These are phyloP conservation scores for Effrenium voratum DNA, from an alignment of 73 alveolate species.

Conservation along the genomic window DNA sequence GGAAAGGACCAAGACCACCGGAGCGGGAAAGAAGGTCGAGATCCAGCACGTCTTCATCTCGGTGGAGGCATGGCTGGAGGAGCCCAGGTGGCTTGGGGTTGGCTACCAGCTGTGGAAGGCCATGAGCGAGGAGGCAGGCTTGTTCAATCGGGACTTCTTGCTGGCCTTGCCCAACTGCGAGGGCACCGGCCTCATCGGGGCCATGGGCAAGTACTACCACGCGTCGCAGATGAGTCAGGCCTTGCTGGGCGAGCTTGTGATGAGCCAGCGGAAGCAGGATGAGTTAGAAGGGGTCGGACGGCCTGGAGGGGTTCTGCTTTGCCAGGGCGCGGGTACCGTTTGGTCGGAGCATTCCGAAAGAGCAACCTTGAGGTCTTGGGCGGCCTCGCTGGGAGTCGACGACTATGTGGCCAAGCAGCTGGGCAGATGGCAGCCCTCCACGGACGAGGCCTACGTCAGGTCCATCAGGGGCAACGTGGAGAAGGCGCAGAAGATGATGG, in stretches of 20 bases:
- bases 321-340: not conserved
- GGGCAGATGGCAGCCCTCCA: not conserved
- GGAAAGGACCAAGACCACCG: not conserved
- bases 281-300: no score
- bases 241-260: not conserved
- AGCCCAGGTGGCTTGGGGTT: not conserved
- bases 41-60: not conserved
- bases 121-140: not conserved
- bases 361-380: not conserved
- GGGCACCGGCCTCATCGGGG: not conserved
- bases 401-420: not conserved
- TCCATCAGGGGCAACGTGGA: slow-evolving; percentile 6
- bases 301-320: not conserved
- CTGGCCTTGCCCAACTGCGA: not conserved
- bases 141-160: not conserved
- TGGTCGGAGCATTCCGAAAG: slow-evolving; percentile 3
- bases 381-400: not conserved
- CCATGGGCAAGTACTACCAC: not conserved
- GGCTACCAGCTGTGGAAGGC: not conserved
- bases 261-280: not conserved
- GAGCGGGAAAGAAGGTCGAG: not conserved
- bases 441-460: not conserved
- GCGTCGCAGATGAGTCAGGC: not conserved
- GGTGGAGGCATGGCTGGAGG: not conserved
- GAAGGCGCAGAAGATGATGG: not conserved